phyloP scores from a whole-genome alignment of 306 rosid genomes.

The Ceratonia siliqua region DNA sequence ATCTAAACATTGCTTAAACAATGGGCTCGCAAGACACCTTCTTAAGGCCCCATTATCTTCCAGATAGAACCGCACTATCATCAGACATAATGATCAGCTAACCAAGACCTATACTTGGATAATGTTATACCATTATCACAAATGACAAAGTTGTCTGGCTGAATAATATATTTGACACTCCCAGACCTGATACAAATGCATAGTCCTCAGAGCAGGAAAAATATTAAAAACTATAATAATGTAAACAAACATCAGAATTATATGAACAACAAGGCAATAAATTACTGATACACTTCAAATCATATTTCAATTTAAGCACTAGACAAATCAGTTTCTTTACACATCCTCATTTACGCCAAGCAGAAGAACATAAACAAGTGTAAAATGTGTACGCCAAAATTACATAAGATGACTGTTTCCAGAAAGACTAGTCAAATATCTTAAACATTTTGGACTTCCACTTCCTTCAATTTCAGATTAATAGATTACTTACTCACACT shows the following conservation, averaged over 20 bases:
- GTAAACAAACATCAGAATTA: slow-evolving; percentile 2
- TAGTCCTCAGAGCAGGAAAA: not conserved
- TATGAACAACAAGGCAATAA: not conserved
- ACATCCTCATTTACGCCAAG: not conserved
- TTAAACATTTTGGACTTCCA: not conserved
- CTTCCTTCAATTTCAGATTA: not conserved
- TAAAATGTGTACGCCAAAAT: not conserved
- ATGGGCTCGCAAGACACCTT: not conserved
- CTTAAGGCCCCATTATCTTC: not conserved
- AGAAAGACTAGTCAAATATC: not conserved
- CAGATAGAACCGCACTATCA: not conserved
- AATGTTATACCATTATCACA: not conserved
- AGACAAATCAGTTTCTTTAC: slow-evolving; percentile 1
- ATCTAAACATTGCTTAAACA: not conserved
- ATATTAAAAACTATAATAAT: not conserved
- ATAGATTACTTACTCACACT: not conserved
- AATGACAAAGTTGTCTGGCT: not conserved
- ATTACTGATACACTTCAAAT: not conserved
- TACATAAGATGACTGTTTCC: not conserved
- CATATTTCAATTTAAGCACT: slow-evolving; percentile 20
- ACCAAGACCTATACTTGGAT: not conserved
- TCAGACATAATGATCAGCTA: not conserved
- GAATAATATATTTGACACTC: not conserved
- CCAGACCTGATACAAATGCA: not conserved
- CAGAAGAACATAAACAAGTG: not conserved